Base-by-base conservation (phyloP, 2,329 filamentous ascomycete genomes). In the Colletotrichum spaethianum region DNA sequence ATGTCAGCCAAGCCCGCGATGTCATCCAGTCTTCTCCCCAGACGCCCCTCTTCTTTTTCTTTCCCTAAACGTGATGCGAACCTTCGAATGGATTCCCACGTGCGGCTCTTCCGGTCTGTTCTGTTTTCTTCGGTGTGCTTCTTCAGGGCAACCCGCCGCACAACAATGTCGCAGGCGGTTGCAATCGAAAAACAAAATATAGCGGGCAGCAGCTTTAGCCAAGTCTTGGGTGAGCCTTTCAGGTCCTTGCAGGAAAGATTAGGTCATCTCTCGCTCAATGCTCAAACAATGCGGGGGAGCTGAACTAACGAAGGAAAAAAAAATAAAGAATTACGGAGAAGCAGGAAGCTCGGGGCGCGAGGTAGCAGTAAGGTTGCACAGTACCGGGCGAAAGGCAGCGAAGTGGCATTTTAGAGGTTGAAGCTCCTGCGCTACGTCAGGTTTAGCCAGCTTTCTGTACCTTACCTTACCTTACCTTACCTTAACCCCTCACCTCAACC, bases 401-500 rank as follows among this genome's bases (percentile, higher is more conserved):
- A n/a, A 33, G 18, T 12, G 50, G 50, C 2, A 33, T 31, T 33
- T 53, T 20, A 48, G 16, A 16, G 31, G n/a, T 1, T 9, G 28
- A 18, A 62, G 44, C 28, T 48, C 20, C 9, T 46, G 12, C 26
- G 42, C 42, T 26, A 28, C 44, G 59, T 48, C 59, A 38, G 31
- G 23, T 16, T 20, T 40, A 23, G 42, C 59, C 33, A 48, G 44
- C 26, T 42, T 33, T 23, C 28, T 66, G 40, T 31, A 18, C 26
- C 5, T 26, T 48, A 16, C 40, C 14, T 48, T 33, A 33, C 33
- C 5, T 50, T 60, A 20, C 46, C 31, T 44, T 40, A 18, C 42
- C 12, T 52, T 20, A 20, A 72, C 69, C 69, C 69, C 69, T 72
- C 69, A 72, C 42, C 68, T 68, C 68, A 71, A 71, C 68, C 68